Evolutionary conservation across 768 basidiomycete genomes (phyloP).

Genomic region (Chalciporus pseudorubinellus): DNA sequence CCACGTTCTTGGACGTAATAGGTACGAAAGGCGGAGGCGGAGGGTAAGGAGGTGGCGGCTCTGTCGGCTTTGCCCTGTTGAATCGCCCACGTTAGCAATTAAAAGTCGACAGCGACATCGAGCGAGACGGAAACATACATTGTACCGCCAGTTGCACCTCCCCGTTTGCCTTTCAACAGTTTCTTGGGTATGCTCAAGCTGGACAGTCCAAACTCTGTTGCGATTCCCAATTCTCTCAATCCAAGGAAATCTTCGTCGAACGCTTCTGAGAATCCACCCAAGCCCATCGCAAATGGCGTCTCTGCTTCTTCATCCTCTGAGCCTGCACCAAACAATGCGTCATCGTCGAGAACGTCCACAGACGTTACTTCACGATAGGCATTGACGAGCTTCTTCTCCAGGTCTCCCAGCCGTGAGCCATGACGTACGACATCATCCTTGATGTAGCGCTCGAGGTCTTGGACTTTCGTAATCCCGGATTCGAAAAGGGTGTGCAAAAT

Average conservation of each 20-base stretch:
- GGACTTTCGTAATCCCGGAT: constrained; percentile 74
- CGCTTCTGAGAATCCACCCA: constrained; percentile 74
- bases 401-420: constrained; percentile 68
- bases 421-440: constrained; percentile 86
- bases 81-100: neutral
- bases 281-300: constrained; percentile 68
- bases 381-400: constrained; percentile 82
- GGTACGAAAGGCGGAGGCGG: constrained; percentile 80
- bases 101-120: neutral
- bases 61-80: constrained; percentile 57
- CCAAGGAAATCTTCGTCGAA: constrained; percentile 94
- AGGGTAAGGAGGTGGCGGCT: constrained; percentile 81
- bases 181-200: constrained; percentile 76
- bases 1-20: constrained; percentile 61
- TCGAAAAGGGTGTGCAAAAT: constrained; percentile 89
- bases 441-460: constrained; percentile 84
- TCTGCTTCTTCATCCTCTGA: constrained; percentile 65
- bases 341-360: constrained; percentile 47
- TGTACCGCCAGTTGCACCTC: constrained; percentile 37
- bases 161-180: constrained; percentile 65
- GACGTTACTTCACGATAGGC: constrained; percentile 73
- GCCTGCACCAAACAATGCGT: constrained; percentile 44
- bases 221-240: constrained; percentile 82
- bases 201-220: constrained; percentile 76
- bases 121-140: constrained; percentile 43